Evolutionary conservation across 1,284 basidiomycete species (phyloP), one percentile per base, ranked within the genome.

Genomic region (Apiotrichum akiyoshidainum): DNA sequence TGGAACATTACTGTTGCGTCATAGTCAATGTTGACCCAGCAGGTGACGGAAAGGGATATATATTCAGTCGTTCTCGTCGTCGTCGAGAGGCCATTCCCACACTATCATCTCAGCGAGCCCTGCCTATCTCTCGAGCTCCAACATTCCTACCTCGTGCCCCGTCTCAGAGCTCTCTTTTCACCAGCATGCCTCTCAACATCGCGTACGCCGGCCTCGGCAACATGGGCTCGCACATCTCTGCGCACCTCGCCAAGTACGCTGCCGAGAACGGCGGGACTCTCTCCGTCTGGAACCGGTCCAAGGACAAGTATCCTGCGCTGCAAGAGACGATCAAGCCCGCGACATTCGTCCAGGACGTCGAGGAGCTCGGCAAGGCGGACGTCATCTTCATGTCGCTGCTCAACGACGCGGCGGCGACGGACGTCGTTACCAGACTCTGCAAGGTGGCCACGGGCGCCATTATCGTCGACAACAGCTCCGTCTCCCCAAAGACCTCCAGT

Each of bases 181-280:
- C 17, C 55, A 52, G 16, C 9, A 52, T 52, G 45, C 19, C 54
- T 2, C 52, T 34, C 42, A 61, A 59, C 39, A 63, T 71, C 54
- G 72, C 66, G 2, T 74, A 67, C 58, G 58, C 66, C 44, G 72
- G 70, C 22, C 68, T 74, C 19, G 71, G 71, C n/a, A 63, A 65
- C 47, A 69, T 74, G 61, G 72, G 72, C 48, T 39, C 60, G 10
- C 61, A 60, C 47, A 71, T 73, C 53, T 58, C 66, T 14, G 55
- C 48, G 22, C 68, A 70, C 62, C 64, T 74, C 16, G 65, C 60
- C 2, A 53, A 52, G 35, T 64, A 67, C 54, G 67, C 68, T 9
- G 26, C 46, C 5, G 50, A 58, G 19, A 55, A 65, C 48, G 31
- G 47, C 48, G 33, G 34, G 19, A 33, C 61, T 21, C 52, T 71